These are phyloP conservation scores for Cocos nucifera DNA, from an alignment of 176 grass and related monocot genomes.

Conservation along the genomic window DNA sequence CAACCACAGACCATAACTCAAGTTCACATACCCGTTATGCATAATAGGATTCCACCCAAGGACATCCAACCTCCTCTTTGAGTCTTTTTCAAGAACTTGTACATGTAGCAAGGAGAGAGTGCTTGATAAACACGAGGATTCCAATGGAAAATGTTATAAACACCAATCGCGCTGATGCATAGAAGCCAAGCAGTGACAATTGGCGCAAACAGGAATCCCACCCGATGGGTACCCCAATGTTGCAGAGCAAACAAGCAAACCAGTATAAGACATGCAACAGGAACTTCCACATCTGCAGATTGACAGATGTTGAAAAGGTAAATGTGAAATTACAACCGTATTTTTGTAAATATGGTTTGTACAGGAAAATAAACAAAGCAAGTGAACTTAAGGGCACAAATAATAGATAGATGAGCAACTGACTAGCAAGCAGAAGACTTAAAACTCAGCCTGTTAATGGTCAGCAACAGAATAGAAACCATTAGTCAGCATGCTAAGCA, in stretches of 20 bases:
- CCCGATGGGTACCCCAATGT: conserved; percentile 70
- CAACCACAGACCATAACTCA: background rate
- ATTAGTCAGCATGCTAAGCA: too few species aligned
- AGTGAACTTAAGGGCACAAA: too few species aligned
- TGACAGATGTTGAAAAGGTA: conserved; percentile 2
- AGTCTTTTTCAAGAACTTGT: conserved; percentile 81
- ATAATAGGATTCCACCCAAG: conserved; percentile 83
- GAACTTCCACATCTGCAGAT: conserved; percentile 77
- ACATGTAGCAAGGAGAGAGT: conserved; percentile 69
- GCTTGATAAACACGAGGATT: conserved; percentile 73
- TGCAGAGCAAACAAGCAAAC: conserved; percentile 79
- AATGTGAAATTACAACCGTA: background rate
- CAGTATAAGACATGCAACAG: conserved; percentile 62
- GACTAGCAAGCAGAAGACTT: too few species aligned
- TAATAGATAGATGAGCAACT: too few species aligned
- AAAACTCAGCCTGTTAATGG: too few species aligned
- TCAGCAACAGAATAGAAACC: too few species aligned
- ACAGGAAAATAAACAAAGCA: too few species aligned
- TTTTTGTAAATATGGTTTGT: too few species aligned
- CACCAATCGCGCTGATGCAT: conserved; percentile 66
- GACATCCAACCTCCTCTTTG: conserved; percentile 73
- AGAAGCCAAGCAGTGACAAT: conserved; percentile 68
- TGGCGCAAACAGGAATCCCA: conserved; percentile 83
- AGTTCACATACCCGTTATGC: conserved; percentile 64
- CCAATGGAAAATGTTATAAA: conserved; percentile 85